Conservation (phyloP, 164 flowering plant genomes). For the Dillenia turbinata region DNA sequence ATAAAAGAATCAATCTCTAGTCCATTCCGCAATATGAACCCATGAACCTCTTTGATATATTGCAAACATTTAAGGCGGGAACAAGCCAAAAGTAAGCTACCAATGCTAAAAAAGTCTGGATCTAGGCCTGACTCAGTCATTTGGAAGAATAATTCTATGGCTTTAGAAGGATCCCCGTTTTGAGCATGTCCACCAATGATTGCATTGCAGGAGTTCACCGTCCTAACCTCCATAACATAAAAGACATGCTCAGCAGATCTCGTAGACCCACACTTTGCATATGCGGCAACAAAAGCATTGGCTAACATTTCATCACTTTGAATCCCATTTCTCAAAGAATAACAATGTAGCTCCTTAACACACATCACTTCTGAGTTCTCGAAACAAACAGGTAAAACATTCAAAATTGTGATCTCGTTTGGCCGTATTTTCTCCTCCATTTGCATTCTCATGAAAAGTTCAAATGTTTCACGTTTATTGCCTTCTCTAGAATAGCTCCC, state of each 20-base stretch:
- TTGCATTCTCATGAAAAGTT: conserved; percentile 49
- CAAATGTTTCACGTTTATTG: conserved; percentile 26
- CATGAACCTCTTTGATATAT: conserved; percentile 56
- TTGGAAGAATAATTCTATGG: conserved; percentile 34
- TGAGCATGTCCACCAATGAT: conserved; percentile 58
- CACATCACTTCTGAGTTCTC: conserved; percentile 24
- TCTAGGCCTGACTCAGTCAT: conserved; percentile 41
- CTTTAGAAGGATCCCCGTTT: conserved; percentile 50
- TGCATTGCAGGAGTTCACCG: conserved; percentile 72
- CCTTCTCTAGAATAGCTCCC: conserved; percentile 46
- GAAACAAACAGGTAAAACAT: conserved; percentile 45
- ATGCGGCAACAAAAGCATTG: conserved; percentile 59
- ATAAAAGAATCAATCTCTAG: conserved; percentile 47
- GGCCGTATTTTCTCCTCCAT: conserved; percentile 21
- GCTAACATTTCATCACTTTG: conserved; percentile 40
- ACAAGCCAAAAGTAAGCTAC: conserved; percentile 62
- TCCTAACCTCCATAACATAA: conserved; percentile 26
- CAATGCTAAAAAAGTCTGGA: conserved; percentile 53
- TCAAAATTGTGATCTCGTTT: conserved; percentile 51
- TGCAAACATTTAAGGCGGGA: conserved; percentile 31
- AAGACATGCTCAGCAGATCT: conserved; percentile 40
- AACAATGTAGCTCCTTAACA: conserved; percentile 70
- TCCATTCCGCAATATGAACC: conserved; percentile 48
- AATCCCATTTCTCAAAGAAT: conserved; percentile 47
- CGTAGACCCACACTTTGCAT: conserved; percentile 62